phyloP scores from a whole-genome alignment of 1,139 yeast genomes.

The Saccharomyces uvarum region DNA sequence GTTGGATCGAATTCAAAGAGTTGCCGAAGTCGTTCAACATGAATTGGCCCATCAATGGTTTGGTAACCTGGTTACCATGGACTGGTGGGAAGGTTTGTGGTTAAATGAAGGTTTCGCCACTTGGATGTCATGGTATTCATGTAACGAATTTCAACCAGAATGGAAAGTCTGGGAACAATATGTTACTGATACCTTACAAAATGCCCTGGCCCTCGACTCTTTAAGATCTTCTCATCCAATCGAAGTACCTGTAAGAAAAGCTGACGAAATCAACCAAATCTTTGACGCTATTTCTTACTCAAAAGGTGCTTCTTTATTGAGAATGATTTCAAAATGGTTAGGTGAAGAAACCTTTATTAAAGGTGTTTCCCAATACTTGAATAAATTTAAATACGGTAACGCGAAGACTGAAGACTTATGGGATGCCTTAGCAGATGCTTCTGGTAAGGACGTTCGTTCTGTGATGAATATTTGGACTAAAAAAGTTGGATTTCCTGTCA shows the following conservation, averaged over 20 bases:
- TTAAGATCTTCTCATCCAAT: conserved; percentile 80
- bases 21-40: conserved; percentile 82
- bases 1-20: conserved; percentile 63
- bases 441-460: conserved; percentile 63
- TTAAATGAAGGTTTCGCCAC: conserved; percentile 89
- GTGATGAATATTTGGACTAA: conserved; percentile 81
- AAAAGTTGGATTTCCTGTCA: conserved; percentile 76
- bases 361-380: conserved; percentile 70
- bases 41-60: conserved; percentile 94
- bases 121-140: conserved; percentile 79
- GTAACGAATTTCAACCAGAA: conserved; percentile 70
- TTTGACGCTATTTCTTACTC: conserved; percentile 80
- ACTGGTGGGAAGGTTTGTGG: conserved; percentile 94
- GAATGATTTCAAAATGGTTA: conserved; percentile 69
- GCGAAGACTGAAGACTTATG: conserved; percentile 77
- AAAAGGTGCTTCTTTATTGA: conserved; percentile 72
- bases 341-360: conserved; percentile 69
- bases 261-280: conserved; percentile 79
- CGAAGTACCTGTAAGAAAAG: conserved; percentile 74
- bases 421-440: conserved; percentile 63
- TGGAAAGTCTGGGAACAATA: conserved; percentile 80
- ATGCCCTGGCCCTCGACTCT: conserved; percentile 63
- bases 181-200: conserved; percentile 61
- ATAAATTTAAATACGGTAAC: conserved; percentile 63
- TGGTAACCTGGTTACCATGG: conserved; percentile 87